A percentile compares a stretch with the other conserved stretches of the same genome.
Conservation (phyloP, 306 rosid species). For the Citrullus amarus region DNA sequence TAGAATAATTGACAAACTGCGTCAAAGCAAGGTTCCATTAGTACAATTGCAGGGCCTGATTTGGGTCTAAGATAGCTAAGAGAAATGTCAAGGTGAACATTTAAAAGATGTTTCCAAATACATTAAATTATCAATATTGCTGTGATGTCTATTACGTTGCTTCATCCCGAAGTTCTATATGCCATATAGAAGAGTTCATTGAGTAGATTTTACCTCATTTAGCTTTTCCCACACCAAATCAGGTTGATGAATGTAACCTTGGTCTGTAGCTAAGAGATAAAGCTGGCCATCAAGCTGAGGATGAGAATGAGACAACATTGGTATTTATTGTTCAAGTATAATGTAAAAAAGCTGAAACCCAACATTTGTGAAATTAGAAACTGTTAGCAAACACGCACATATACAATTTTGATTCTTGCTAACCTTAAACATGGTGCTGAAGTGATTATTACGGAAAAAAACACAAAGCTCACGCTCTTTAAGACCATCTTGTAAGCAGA, state of each 20-base stretch:
- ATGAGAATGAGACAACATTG: not conserved
- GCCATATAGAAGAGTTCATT: not conserved
- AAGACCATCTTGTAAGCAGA: slow-evolving; percentile 91
- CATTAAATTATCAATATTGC: not conserved
- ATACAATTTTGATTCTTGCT: slow-evolving; percentile 20
- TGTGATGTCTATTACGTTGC: too few relatives aligned
- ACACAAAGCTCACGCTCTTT: slow-evolving; percentile 93
- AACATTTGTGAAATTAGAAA: not conserved
- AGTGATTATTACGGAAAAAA: slow-evolving; percentile 95
- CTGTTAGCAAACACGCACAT: not conserved
- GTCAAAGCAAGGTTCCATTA: not conserved
- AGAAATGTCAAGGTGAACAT: not conserved
- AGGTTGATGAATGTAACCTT: slow-evolving; percentile 93
- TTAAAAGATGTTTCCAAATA: not conserved
- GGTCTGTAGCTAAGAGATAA: slow-evolving; percentile 95
- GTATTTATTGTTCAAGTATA: slow-evolving; percentile 9
- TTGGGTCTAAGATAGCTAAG: not conserved
- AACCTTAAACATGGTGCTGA: slow-evolving; percentile 99
- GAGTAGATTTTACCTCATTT: slow-evolving; percentile 51
- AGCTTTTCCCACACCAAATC: slow-evolving; percentile 99
- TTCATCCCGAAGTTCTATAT: not conserved
- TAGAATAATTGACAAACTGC: not conserved
- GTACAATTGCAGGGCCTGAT: not conserved
- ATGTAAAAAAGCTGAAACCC: slow-evolving; percentile 10
- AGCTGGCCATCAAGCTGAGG: slow-evolving; percentile 72